Base-by-base conservation (phyloP, 106 monocot genomes). In the Dendrobium catenatum region DNA sequence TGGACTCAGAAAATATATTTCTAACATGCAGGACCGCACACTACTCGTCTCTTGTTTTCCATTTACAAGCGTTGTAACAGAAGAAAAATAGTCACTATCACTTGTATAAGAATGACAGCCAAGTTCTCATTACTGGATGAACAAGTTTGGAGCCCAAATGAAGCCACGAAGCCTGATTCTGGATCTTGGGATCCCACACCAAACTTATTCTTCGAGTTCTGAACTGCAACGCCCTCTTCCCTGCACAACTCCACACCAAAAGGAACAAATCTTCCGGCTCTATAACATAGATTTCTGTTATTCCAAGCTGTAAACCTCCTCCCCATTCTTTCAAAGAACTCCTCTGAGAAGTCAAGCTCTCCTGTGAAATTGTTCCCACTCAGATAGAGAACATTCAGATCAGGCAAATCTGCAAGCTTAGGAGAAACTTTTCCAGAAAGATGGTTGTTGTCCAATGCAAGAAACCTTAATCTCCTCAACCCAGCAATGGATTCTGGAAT, bases 291-390 rank as follows among this genome's bases (percentile, higher is more conserved):
- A 42, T 81, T 81, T 29, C 88, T 88, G 58, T 96, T 96, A 51
- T 87, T 83, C 93, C 89, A 96, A 2, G 89, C 85, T 46, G 91
- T 84, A 80, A 96, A 93, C 40, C 96, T 89, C 81, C 86, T 85
- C 40, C 96, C 93, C 91, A 93, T 84, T 20, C 83, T 89, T 27
- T 56, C 55, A 44, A 88, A 93, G 76, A 96, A 96, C 27, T 67
- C 89, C 1, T 75, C 73, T 26, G 89, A 75, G 86, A 93, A 93
- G 44, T 49, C 79, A 4, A 96, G 83, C 73, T 78, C 55, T 37
- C 96, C 96, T 3, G 85, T 83, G 7, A 96, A 74, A 68, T 93
- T 91, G 81, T 96, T 96, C 2, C 79, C 90, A 58, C 90, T 89
- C 18, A 96, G 77, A 59, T 88, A 88, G 11, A 95, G 84, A 47